A percentile compares a stretch with the other conserved stretches of the same genome.
phyloP scores from a whole-genome alignment of 1,284 basidiomycete species.

The Coniferiporia sulphurascens region DNA sequence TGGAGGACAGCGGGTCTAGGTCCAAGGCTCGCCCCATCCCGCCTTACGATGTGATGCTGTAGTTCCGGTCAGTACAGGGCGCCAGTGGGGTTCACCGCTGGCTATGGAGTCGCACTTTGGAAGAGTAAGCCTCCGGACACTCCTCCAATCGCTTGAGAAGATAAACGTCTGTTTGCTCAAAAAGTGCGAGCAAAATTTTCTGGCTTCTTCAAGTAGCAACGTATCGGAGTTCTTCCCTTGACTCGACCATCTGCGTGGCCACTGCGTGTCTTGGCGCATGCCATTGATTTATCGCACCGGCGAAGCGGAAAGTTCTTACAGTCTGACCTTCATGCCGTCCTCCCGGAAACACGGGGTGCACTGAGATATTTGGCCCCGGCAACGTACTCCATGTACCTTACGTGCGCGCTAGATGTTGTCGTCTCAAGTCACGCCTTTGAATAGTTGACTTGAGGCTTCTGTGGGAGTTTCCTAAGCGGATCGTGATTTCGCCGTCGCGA shows the following conservation, averaged over 20 bases:
- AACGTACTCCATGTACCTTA: not conserved
- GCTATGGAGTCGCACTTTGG: not conserved
- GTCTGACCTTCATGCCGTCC: not conserved
- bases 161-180: not conserved
- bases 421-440: not conserved
- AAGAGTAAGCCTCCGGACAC: not conserved
- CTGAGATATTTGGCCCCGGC: not conserved
- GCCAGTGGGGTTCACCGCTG: not conserved
- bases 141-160: not conserved
- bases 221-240: no score
- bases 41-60: not conserved
- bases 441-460: not conserved
- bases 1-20: no score
- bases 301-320: not conserved
- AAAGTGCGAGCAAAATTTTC: no score
- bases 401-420: not conserved
- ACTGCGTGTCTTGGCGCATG: not conserved
- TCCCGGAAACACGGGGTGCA: not conserved
- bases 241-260: not conserved
- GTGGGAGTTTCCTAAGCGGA: conserved; percentile 3
- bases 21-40: no score
- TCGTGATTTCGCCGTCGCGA: conserved; percentile 1
- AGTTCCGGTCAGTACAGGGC: not conserved
- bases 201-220: no score
- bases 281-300: not conserved